Percentiles rank a stretch among this genome's conserved stretches.
These are phyloP conservation scores for Phycomyces blakesleeanus DNA, from an alignment of 192 early-diverging fungal species.

Conservation along the genomic window DNA sequence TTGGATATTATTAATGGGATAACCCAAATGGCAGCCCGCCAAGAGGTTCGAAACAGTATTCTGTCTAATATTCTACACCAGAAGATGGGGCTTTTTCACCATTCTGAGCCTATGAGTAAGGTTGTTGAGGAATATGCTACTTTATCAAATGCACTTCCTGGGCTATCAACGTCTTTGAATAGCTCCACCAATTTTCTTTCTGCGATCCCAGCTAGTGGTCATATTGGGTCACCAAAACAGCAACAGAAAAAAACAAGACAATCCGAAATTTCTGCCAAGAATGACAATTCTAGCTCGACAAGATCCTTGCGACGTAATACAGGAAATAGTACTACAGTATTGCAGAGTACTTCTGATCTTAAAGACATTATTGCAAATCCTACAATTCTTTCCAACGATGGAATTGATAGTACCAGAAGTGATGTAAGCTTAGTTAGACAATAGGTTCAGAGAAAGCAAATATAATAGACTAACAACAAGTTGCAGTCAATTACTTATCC, in stretches of 20 bases:
- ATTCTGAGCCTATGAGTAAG: slow-evolving; percentile 26
- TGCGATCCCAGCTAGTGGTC: background rate
- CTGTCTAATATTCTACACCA: slow-evolving; percentile 52
- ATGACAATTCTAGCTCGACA: background rate
- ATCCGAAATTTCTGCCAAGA: slow-evolving; percentile 6
- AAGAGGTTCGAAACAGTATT: slow-evolving; percentile 43
- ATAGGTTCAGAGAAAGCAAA: background rate
- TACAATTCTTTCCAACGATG: background rate
- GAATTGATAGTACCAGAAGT: background rate
- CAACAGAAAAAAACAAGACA: slow-evolving; percentile 2
- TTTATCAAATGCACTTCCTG: background rate
- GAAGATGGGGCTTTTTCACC: slow-evolving; percentile 61
- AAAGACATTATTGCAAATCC: slow-evolving; percentile 22
- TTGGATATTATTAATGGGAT: slow-evolving; percentile 42
- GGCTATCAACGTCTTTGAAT: background rate
- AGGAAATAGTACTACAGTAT: background rate
- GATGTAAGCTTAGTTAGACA: too few species aligned
- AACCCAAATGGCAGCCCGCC: slow-evolving; percentile 42
- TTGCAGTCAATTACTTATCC: background rate
- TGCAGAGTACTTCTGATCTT: slow-evolving; percentile 9
- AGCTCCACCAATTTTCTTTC: slow-evolving; percentile 1
- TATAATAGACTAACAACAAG: slow-evolving; percentile 1
- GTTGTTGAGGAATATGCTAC: slow-evolving; percentile 14
- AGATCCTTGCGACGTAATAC: slow-evolving; percentile 4
- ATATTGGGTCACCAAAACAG: slow-evolving; percentile 7